These are phyloP conservation scores for Elaeagnus macrophylla DNA, from an alignment of 306 rosid genomes.

Conservation along the genomic window DNA sequence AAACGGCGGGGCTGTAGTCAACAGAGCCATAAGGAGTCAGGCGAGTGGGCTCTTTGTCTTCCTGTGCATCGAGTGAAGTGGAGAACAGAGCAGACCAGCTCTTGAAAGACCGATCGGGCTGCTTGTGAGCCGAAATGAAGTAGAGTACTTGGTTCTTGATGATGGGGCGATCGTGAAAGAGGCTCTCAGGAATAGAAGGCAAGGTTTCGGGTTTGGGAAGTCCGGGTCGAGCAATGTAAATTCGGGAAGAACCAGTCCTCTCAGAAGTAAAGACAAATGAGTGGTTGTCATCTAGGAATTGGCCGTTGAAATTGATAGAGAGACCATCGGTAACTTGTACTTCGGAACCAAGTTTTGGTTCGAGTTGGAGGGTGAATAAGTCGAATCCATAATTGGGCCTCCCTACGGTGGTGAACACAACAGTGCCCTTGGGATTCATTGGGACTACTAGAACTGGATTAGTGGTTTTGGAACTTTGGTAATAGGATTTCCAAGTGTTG, in stretches of 20 bases:
- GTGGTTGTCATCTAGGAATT: slow-evolving; percentile 28
- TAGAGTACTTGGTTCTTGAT: slow-evolving; percentile 32
- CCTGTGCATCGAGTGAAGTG: background rate
- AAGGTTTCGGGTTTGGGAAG: slow-evolving; percentile 18
- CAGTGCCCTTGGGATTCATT: slow-evolving; percentile 44
- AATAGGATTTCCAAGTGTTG: too few species aligned
- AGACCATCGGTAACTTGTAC: slow-evolving; percentile 54
- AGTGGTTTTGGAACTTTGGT: too few species aligned
- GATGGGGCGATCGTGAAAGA: slow-evolving; percentile 60
- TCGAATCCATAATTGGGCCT: slow-evolving; percentile 67
- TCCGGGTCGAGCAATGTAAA: slow-evolving; percentile 33
- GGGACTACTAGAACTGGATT: background rate
- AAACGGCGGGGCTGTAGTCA: slow-evolving; percentile 68
- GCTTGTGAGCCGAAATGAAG: slow-evolving; percentile 62
- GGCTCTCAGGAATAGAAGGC: slow-evolving; percentile 27
- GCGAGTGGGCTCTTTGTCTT: slow-evolving; percentile 12
- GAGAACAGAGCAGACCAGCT: slow-evolving; percentile 62
- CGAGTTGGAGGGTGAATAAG: slow-evolving; percentile 38
- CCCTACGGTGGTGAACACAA: slow-evolving; percentile 55
- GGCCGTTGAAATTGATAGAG: slow-evolving; percentile 74
- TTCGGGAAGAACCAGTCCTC: slow-evolving; percentile 46
- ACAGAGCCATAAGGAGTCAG: slow-evolving; percentile 45
- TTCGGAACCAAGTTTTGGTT: slow-evolving; percentile 16
- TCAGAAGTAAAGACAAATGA: slow-evolving; percentile 60
- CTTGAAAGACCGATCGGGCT: slow-evolving; percentile 25